Evolutionary conservation across 192 early-diverging fungal genomes (phyloP).

Genomic region (Funneliformis geosporum): DNA sequence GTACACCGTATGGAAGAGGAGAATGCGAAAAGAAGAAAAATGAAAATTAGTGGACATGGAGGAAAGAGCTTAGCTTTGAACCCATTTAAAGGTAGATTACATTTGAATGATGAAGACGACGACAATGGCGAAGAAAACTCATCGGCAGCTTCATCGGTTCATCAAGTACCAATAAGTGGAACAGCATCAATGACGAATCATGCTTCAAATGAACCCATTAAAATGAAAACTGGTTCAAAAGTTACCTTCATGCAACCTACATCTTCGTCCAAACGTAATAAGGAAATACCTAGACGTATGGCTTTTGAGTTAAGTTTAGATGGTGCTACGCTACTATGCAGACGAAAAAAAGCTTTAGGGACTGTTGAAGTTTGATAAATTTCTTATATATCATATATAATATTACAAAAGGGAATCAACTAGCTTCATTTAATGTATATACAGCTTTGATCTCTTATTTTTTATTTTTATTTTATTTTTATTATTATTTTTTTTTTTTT

Average conservation of each 20-base stretch:
- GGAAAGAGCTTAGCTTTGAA: conserved; percentile 4
- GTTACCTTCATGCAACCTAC: not conserved
- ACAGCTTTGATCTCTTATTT: too few species aligned
- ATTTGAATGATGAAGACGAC: conserved; percentile 17
- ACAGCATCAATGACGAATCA: not conserved
- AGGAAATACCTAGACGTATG: conserved; percentile 5
- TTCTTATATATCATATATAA: too few species aligned
- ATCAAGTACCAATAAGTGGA: not conserved
- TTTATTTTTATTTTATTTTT: too few species aligned
- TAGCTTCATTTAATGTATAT: too few species aligned
- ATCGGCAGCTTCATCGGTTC: not conserved
- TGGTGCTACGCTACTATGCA: conserved; percentile 42
- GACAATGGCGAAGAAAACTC: conserved; percentile 24
- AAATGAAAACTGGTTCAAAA: conserved; percentile 18
- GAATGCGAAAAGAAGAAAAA: conserved; percentile 34
- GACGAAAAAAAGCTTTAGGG: conserved; percentile 36
- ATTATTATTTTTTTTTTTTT: too few species aligned
- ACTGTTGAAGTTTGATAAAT: conserved; percentile 12
- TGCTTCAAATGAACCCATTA: conserved; percentile 9
- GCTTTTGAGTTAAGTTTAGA: conserved; percentile 44
- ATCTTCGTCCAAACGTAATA: not conserved
- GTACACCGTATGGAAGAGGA: conserved; percentile 78
- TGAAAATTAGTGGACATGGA: not conserved
- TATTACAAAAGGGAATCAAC: too few species aligned
- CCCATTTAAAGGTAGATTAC: conserved; percentile 14